Conservation (phyloP, 495 filamentous ascomycete species). For the Penicillium egyptiacum region DNA sequence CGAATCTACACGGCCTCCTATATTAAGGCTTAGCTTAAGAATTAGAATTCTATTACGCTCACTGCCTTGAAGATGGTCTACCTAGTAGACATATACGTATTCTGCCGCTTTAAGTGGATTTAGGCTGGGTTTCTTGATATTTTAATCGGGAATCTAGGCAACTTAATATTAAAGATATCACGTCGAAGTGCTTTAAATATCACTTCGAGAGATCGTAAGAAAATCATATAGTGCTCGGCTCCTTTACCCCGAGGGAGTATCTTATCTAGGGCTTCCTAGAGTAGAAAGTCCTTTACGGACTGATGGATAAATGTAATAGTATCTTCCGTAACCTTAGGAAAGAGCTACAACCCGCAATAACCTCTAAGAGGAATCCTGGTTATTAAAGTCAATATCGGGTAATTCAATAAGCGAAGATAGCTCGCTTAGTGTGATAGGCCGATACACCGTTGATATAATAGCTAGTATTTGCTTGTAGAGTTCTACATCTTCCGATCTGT, state of each 20-base stretch:
- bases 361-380: neutral
- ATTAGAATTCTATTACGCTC: too few species aligned
- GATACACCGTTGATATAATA: slow-evolving; percentile 23
- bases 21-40: too few species aligned
- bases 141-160: slow-evolving; percentile 11
- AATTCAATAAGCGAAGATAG: slow-evolving; percentile 20
- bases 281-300: slow-evolving; percentile 44
- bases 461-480: slow-evolving; percentile 18
- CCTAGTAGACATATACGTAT: slow-evolving; percentile 43
- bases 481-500: slow-evolving; percentile 4
- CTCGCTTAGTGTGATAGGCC: slow-evolving; percentile 29
- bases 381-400: neutral
- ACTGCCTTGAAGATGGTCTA: slow-evolving; percentile 31
- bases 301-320: slow-evolving; percentile 43
- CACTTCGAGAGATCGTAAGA: slow-evolving; percentile 27
- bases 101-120: slow-evolving; percentile 20
- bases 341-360: slow-evolving; percentile 21
- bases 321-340: slow-evolving; percentile 25
- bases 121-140: slow-evolving; percentile 8
- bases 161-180: slow-evolving; percentile 22
- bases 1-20: neutral
- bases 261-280: neutral
- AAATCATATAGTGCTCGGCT: slow-evolving; percentile 30
- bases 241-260: slow-evolving; percentile 21
- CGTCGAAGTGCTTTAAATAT: slow-evolving; percentile 21